Conservation (phyloP, 768 basidiomycete genomes). For the Suillus discolor region DNA sequence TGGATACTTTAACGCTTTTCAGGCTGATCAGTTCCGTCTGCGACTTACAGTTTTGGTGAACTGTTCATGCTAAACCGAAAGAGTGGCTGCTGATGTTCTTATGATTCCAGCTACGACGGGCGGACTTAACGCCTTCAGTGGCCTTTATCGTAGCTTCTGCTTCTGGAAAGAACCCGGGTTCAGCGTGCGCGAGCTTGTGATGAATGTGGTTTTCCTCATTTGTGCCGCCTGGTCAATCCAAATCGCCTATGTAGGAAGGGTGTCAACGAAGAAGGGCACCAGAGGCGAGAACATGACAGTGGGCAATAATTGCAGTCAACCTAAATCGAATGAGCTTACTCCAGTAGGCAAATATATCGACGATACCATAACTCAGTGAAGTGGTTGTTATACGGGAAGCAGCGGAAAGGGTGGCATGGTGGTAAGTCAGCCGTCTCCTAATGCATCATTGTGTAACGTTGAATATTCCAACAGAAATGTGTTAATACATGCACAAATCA, state of each 20-base stretch:
- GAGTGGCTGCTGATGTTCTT: background rate
- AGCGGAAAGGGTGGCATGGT: background rate
- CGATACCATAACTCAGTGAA: background rate
- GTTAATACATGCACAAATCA: too few species aligned
- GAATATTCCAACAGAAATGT: background rate
- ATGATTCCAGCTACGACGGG: background rate
- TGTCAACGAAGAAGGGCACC: background rate
- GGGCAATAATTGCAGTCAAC: background rate
- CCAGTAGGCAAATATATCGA: background rate
- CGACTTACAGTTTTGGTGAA: background rate
- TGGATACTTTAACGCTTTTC: background rate
- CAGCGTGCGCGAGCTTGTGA: too few species aligned
- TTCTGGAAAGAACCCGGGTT: too few species aligned
- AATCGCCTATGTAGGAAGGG: background rate
- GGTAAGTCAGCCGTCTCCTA: background rate
- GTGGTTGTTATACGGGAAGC: background rate
- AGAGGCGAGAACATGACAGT: background rate
- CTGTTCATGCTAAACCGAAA: background rate
- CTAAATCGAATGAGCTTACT: background rate
- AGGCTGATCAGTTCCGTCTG: background rate
- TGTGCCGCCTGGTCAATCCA: background rate
- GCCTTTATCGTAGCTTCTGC: background rate
- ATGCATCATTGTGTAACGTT: background rate
- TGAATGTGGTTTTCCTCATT: background rate
- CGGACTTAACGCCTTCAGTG: background rate